phyloP scores from a whole-genome alignment of 108 stramenopile genomes.

The Stephanodiscus triporus region DNA sequence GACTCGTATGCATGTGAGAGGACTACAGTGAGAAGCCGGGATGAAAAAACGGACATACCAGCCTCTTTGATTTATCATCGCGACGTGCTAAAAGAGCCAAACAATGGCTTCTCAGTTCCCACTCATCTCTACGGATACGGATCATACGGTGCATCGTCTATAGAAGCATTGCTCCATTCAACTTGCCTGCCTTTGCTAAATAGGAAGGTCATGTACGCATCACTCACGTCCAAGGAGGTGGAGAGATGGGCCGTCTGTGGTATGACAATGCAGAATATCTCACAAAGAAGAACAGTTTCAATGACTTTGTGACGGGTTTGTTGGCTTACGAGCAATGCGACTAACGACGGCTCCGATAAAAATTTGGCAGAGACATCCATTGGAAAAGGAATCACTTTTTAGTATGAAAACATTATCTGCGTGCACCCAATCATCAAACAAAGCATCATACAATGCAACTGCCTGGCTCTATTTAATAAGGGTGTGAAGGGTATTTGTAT shows the following conservation, averaged over 20 bases:
- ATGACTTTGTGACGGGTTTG: slow-evolving; percentile 90
- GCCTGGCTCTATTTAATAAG: no score
- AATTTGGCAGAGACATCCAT: background rate
- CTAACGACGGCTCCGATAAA: background rate
- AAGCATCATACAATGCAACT: background rate
- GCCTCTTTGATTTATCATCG: slow-evolving; percentile 84
- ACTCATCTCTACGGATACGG: slow-evolving; percentile 93
- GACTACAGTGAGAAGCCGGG: slow-evolving; percentile 67
- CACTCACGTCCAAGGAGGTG: slow-evolving; percentile 95
- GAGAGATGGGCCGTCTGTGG: slow-evolving; percentile 96
- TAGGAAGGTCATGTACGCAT: slow-evolving; percentile 87
- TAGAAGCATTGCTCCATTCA: slow-evolving; percentile 75
- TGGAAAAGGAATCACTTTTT: slow-evolving; percentile 35
- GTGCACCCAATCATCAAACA: background rate
- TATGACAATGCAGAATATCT: slow-evolving; percentile 95
- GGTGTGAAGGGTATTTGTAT: background rate
- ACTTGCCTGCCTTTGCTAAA: slow-evolving; percentile 83
- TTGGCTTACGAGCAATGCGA: slow-evolving; percentile 44
- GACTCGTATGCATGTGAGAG: slow-evolving; percentile 78
- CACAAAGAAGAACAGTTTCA: slow-evolving; percentile 94
- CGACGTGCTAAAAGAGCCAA: slow-evolving; percentile 56
- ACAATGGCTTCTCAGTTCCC: slow-evolving; percentile 55
- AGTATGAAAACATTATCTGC: background rate
- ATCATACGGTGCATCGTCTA: slow-evolving; percentile 89
- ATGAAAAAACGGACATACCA: slow-evolving; percentile 84